Percentiles rank a stretch among this genome's conserved stretches.
phyloP scores from a whole-genome alignment of 768 basidiomycete species.

The Xanthoconium stramineum region DNA sequence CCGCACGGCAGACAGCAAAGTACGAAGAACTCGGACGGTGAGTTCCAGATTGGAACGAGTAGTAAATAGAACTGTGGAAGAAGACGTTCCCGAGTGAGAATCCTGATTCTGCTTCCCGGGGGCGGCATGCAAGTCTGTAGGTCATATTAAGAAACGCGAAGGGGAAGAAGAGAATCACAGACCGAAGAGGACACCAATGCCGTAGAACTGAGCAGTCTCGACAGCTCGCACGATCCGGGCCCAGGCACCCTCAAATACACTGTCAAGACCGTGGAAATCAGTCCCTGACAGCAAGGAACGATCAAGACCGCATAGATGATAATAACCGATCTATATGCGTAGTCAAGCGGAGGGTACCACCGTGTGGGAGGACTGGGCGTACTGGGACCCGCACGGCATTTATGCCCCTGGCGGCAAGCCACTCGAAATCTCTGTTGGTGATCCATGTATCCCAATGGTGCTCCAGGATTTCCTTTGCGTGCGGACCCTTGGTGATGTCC shows the following conservation, averaged over 20 bases:
- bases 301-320: constrained; percentile 63
- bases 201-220: constrained; percentile 48
- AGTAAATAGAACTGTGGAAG: constrained; percentile 47
- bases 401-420: constrained; percentile 50
- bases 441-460: constrained; percentile 57
- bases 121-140: constrained; percentile 67
- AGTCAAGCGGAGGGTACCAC: background rate
- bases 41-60: constrained; percentile 41
- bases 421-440: constrained; percentile 49
- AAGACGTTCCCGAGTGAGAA: constrained; percentile 62
- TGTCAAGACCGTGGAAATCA: constrained; percentile 52
- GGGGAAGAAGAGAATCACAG: constrained; percentile 8
- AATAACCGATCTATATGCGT: constrained; percentile 60
- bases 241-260: constrained; percentile 68
- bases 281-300: constrained; percentile 58
- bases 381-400: constrained; percentile 65
- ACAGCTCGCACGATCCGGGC: constrained; percentile 56
- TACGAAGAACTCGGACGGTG: constrained; percentile 47
- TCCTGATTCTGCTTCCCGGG: constrained; percentile 75
- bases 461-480: constrained; percentile 41
- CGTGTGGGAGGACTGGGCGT: constrained; percentile 41
- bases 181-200: constrained; percentile 77
- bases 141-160: constrained; percentile 16
- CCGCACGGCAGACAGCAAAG: constrained; percentile 33
- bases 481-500: constrained; percentile 58